A percentile compares a stretch with the other conserved stretches of the same genome.
phyloP scores from a whole-genome alignment of 2,329 filamentous ascomycete species.

The Colletotrichum echinochloae region DNA sequence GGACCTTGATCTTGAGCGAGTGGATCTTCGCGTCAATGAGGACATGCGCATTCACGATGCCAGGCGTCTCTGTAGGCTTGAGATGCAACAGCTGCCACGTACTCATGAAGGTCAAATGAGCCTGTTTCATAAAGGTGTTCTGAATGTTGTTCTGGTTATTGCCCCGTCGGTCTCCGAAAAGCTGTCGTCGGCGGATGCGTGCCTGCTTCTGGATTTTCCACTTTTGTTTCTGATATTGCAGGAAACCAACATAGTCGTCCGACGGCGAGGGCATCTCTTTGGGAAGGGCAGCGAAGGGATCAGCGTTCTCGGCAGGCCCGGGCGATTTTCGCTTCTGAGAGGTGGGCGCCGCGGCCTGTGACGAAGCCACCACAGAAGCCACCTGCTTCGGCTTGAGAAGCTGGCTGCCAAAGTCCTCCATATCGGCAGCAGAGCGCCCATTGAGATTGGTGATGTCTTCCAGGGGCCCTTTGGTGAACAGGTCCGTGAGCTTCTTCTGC shows the following conservation, averaged over 20 bases:
- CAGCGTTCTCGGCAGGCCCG: slow-evolving; percentile 73
- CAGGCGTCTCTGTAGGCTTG: slow-evolving; percentile 82
- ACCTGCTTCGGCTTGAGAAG: slow-evolving; percentile 74
- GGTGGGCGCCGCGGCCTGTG: slow-evolving; percentile 63
- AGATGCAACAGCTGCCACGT: slow-evolving; percentile 97
- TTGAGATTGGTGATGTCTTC: slow-evolving; percentile 78
- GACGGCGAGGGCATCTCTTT: slow-evolving; percentile 85
- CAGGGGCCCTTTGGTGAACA: slow-evolving; percentile 81
- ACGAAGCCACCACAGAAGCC: slow-evolving; percentile 63
- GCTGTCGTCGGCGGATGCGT: slow-evolving; percentile 83
- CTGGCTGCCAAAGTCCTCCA: slow-evolving; percentile 84
- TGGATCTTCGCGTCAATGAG: slow-evolving; percentile 95
- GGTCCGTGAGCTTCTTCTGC: slow-evolving; percentile 97
- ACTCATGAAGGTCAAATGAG: slow-evolving; percentile 87
- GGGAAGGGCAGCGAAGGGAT: slow-evolving; percentile 87
- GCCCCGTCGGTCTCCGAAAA: slow-evolving; percentile 87
- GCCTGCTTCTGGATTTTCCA: slow-evolving; percentile 98
- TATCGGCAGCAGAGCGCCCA: slow-evolving; percentile 69
- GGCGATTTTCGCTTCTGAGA: slow-evolving; percentile 80
- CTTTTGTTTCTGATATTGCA: slow-evolving; percentile 97
- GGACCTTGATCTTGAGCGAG: slow-evolving; percentile 87
- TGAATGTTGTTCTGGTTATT: slow-evolving; percentile 75
- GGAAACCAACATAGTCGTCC: slow-evolving; percentile 87
- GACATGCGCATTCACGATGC: slow-evolving; percentile 88
- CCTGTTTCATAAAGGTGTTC: slow-evolving; percentile 87